Percentiles rank a stretch among this genome's conserved stretches.
phyloP scores from a whole-genome alignment of 2,329 filamentous ascomycete genomes.

The Tolypocladium album region DNA sequence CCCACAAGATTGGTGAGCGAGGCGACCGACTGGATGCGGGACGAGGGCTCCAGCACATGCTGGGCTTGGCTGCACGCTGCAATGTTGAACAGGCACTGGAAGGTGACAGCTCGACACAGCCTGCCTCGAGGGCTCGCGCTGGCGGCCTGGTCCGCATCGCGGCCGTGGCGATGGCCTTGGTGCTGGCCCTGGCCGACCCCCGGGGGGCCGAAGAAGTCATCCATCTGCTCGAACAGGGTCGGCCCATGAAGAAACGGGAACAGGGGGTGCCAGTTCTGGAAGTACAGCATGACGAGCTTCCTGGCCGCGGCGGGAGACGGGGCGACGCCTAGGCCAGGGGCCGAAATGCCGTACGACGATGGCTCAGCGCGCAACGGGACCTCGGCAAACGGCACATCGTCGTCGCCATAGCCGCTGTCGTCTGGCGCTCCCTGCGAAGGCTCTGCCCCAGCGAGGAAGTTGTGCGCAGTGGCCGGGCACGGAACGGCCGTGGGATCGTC shows the following conservation, averaged over 20 bases:
- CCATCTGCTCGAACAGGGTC: slow-evolving; percentile 31
- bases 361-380: not conserved
- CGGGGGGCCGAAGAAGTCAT: not conserved
- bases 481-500: not conserved
- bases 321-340: not conserved
- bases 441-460: not conserved
- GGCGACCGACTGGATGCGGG: slow-evolving; percentile 23
- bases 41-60: slow-evolving; percentile 10
- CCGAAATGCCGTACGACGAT: not conserved
- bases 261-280: slow-evolving; percentile 39
- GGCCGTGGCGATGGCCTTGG: not conserved
- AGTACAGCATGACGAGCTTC: slow-evolving; percentile 35
- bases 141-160: not conserved
- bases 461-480: not conserved
- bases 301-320: slow-evolving; percentile 18
- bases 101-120: slow-evolving; percentile 24
- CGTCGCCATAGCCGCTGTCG: not conserved
- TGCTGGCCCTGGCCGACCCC: not conserved
- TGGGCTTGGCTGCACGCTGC: slow-evolving; percentile 17
- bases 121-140: slow-evolving; percentile 24
- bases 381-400: not conserved
- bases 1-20: slow-evolving; percentile 25
- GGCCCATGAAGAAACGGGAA: slow-evolving; percentile 41
- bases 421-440: not conserved
- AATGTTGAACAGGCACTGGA: slow-evolving; percentile 41